These are phyloP conservation scores for Hirsutella rhossiliensis DNA, from an alignment of 2,329 filamentous ascomycete genomes.

Conservation along the genomic window DNA sequence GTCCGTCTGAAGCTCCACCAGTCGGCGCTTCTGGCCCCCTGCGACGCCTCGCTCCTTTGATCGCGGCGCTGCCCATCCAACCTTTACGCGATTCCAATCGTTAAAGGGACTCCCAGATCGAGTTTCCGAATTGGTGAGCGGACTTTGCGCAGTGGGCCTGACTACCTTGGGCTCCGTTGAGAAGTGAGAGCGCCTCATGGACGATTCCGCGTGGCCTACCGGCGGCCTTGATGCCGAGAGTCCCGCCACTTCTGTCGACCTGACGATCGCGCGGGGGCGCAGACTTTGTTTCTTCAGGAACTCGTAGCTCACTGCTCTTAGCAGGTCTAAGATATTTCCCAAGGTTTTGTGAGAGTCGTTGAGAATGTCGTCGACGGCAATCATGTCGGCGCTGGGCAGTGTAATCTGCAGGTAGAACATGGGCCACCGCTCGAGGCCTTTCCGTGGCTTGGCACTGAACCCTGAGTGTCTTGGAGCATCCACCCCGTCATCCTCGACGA, in stretches of 20 bases:
- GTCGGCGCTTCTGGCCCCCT: background rate
- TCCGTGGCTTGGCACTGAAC: slow-evolving; percentile 40
- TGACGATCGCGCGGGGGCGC: slow-evolving; percentile 27
- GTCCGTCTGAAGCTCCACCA: background rate
- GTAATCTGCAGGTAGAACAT: slow-evolving; percentile 75
- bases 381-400: slow-evolving; percentile 17
- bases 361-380: slow-evolving; percentile 25
- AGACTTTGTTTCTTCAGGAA: slow-evolving; percentile 68
- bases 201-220: slow-evolving; percentile 7
- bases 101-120: slow-evolving; percentile 17
- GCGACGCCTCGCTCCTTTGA: background rate
- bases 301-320: slow-evolving; percentile 56
- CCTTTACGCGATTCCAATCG: slow-evolving; percentile 24
- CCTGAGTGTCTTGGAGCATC: slow-evolving; percentile 18
- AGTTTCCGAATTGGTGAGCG: background rate
- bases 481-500: slow-evolving; percentile 31
- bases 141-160: no score
- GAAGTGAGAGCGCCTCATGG: slow-evolving; percentile 4
- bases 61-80: slow-evolving; percentile 10
- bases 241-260: slow-evolving; percentile 10
- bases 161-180: slow-evolving; percentile 1
- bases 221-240: slow-evolving; percentile 12
- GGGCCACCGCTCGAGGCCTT: slow-evolving; percentile 69
- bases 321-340: slow-evolving; percentile 40
- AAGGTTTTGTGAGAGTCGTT: slow-evolving; percentile 36